phyloP scores from a whole-genome alignment of 139 green algal species.

The Pleodorina starrii region DNA sequence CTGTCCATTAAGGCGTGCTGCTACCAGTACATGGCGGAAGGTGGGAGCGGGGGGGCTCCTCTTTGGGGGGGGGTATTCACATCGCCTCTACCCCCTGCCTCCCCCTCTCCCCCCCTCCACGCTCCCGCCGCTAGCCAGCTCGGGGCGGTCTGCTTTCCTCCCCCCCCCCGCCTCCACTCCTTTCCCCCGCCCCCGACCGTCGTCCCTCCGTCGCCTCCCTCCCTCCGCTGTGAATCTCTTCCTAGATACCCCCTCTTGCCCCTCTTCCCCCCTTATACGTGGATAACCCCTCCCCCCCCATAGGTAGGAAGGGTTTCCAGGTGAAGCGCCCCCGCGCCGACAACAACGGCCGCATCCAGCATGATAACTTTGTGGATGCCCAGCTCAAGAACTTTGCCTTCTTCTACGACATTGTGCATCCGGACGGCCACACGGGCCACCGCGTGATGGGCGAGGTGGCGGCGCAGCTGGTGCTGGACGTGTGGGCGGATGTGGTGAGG shows the following conservation, averaged over 20 bases:
- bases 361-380: slow-evolving; percentile 12
- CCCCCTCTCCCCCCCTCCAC: too few species aligned
- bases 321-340: slow-evolving; percentile 44
- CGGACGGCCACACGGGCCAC: slow-evolving; percentile 54
- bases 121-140: too few species aligned
- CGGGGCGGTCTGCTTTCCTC: too few species aligned
- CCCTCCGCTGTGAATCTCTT: too few species aligned
- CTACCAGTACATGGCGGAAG: slow-evolving; percentile 35
- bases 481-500: slow-evolving; percentile 14
- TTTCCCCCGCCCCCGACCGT: too few species aligned
- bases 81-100: too few species aligned
- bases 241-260: too few species aligned
- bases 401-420: slow-evolving; percentile 57
- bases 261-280: background rate
- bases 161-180: too few species aligned
- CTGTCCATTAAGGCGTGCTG: slow-evolving; percentile 53
- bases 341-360: background rate
- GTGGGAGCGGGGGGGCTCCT: background rate
- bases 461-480: slow-evolving; percentile 47
- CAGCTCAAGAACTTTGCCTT: slow-evolving; percentile 48
- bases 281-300: background rate
- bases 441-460: slow-evolving; percentile 53
- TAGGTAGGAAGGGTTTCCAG: slow-evolving; percentile 47
- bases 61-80: too few species aligned
- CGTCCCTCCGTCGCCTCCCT: too few species aligned